A percentile compares a stretch with the other conserved stretches of the same genome.
Conservation (phyloP, 352 stramenopile species). For the Phytophthora cactorum region DNA sequence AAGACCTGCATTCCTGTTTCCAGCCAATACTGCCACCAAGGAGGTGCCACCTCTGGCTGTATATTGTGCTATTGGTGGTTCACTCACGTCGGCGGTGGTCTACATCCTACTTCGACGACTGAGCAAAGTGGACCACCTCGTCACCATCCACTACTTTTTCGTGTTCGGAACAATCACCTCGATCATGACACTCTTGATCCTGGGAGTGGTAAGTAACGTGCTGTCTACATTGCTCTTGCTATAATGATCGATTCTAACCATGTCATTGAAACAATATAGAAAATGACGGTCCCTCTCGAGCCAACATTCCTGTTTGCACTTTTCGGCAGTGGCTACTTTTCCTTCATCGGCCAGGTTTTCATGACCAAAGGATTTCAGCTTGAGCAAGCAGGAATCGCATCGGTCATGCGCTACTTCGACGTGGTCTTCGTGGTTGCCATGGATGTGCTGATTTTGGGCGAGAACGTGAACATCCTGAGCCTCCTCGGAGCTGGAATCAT, state of each 20-base stretch:
- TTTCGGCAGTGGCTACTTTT: conserved; percentile 40
- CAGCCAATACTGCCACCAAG: conserved; percentile 18
- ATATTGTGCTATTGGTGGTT: conserved; percentile 40
- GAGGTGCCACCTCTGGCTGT: conserved; percentile 34
- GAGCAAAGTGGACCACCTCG: conserved; percentile 37
- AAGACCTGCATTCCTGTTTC: conserved; percentile 59
- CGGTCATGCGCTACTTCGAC: conserved; percentile 51
- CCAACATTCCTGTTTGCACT: conserved; percentile 30
- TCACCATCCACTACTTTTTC: conserved; percentile 58
- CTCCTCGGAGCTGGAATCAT: conserved; percentile 45
- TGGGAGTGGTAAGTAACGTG: conserved; percentile 36
- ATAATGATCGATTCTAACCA: background rate
- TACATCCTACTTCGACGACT: conserved; percentile 49
- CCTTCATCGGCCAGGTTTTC: conserved; percentile 44
- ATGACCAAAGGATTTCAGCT: conserved; percentile 49
- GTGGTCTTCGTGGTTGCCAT: conserved; percentile 50
- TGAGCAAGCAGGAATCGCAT: conserved; percentile 46
- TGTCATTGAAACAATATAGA: conserved; percentile 8
- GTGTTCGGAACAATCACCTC: conserved; percentile 40
- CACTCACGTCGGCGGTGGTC: conserved; percentile 40
- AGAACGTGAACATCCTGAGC: conserved; percentile 31
- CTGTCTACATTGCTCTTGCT: background rate
- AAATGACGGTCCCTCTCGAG: conserved; percentile 26
- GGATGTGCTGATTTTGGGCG: conserved; percentile 39
- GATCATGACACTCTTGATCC: conserved; percentile 32